Evolutionary conservation across 371 early-diverging fungal genomes (phyloP).

Genomic region (Mortierella sp.): DNA sequence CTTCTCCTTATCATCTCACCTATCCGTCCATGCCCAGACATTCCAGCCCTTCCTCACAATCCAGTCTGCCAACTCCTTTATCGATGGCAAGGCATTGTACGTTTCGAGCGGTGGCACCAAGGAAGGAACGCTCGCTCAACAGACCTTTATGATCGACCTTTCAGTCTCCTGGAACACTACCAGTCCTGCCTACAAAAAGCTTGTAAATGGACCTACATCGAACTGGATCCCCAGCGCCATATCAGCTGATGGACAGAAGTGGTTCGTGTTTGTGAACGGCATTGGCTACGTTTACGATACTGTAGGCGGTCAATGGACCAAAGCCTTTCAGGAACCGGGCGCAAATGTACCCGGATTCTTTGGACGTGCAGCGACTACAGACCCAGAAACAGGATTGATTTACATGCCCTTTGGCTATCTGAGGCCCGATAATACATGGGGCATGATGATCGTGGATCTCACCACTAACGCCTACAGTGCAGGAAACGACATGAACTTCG

Average conservation of each 20-base stretch:
- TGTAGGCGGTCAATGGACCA: background rate
- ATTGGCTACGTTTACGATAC: background rate
- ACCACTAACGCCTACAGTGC: too few relatives aligned
- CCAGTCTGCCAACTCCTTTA: background rate
- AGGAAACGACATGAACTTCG: too few relatives aligned
- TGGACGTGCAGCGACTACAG: constrained; percentile 1
- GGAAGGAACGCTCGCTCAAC: background rate
- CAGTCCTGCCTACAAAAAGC: background rate
- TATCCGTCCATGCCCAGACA: too few relatives aligned
- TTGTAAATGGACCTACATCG: background rate
- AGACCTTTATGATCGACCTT: constrained; percentile 7
- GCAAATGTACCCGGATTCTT: too few relatives aligned
- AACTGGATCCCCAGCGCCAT: background rate
- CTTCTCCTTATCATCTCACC: too few relatives aligned
- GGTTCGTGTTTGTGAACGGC: background rate
- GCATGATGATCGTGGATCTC: too few relatives aligned
- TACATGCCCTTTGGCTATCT: constrained; percentile 11
- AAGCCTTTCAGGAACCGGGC: too few relatives aligned
- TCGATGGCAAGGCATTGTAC: background rate
- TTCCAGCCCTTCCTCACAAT: background rate
- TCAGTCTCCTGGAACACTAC: background rate
- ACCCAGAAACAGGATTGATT: background rate
- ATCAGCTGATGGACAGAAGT: background rate
- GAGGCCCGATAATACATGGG: too few relatives aligned
- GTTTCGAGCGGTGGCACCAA: background rate